A percentile compares a stretch with the other conserved stretches of the same genome.
phyloP scores from a whole-genome alignment of 441 rosid genomes.

The Omphalea diandra region DNA sequence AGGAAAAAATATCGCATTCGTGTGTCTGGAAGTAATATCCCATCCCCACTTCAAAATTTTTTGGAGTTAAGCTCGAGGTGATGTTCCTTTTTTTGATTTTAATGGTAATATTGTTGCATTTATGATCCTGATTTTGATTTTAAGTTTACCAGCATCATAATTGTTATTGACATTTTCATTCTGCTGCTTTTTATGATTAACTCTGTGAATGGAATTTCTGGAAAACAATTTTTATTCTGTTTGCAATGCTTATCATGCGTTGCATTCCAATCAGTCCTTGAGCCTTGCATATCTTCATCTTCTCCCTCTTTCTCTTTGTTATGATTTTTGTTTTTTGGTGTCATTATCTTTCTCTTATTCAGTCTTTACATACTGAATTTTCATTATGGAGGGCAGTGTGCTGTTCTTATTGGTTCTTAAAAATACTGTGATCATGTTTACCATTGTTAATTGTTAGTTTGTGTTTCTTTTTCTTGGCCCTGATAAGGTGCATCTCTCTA shows the following conservation, averaged over 20 bases:
- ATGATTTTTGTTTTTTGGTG: not conserved
- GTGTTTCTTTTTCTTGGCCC: too few species aligned
- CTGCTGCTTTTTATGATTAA: too few species aligned
- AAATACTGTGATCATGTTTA: too few species aligned
- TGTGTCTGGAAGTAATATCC: slow-evolving; percentile 67
- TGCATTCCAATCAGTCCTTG: not conserved
- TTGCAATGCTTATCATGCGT: too few species aligned
- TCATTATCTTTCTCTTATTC: not conserved
- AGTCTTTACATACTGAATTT: not conserved
- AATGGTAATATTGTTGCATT: not conserved
- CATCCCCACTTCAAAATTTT: slow-evolving; percentile 74
- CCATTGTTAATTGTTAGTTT: too few species aligned
- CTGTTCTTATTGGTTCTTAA: too few species aligned
- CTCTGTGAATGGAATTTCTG: too few species aligned
- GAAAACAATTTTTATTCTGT: too few species aligned
- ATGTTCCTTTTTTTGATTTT: slow-evolving; percentile 13
- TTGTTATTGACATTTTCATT: too few species aligned
- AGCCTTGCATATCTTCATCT: not conserved
- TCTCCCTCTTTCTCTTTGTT: not conserved
- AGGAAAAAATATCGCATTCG: slow-evolving; percentile 76
- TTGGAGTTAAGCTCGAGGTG: slow-evolving; percentile 67
- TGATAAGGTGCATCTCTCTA: not conserved
- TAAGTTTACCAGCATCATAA: too few species aligned
- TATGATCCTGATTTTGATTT: not conserved
- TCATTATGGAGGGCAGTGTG: not conserved